phyloP scores from a whole-genome alignment of 179 eudicot species.

The Camellia oleifera region DNA sequence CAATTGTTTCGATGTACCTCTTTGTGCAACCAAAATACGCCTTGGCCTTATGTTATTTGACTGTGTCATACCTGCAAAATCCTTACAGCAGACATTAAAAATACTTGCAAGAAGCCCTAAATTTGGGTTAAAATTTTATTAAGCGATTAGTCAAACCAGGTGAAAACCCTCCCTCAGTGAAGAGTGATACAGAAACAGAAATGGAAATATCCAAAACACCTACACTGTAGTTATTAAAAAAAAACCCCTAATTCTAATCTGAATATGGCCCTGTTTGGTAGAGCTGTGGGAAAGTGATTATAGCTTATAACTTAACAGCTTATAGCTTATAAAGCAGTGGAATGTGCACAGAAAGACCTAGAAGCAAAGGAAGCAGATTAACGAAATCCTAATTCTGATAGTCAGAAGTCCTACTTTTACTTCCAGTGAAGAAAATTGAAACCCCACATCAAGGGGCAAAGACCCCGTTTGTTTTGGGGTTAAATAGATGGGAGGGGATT shows the following conservation, averaged over 20 bases:
- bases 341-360: background rate
- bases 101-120: background rate
- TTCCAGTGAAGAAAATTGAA: background rate
- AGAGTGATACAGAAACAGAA: background rate
- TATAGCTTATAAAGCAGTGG: background rate
- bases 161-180: background rate
- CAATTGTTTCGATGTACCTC: constrained; percentile 35
- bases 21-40: constrained; percentile 52
- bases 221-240: background rate
- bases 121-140: background rate
- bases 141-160: background rate
- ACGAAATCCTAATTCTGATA: background rate
- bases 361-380: background rate
- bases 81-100: background rate
- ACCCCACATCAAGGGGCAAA: no score
- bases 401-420: background rate
- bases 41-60: constrained; percentile 53
- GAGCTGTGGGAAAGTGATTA: no score
- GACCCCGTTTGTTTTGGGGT: no score
- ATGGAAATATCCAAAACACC: background rate
- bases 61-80: constrained; percentile 56
- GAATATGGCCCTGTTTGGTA: no score
- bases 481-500: no score
- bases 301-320: no score
- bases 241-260: background rate